Conservation (phyloP, 2,329 filamentous ascomycete genomes). For the Xylaria sp. region DNA sequence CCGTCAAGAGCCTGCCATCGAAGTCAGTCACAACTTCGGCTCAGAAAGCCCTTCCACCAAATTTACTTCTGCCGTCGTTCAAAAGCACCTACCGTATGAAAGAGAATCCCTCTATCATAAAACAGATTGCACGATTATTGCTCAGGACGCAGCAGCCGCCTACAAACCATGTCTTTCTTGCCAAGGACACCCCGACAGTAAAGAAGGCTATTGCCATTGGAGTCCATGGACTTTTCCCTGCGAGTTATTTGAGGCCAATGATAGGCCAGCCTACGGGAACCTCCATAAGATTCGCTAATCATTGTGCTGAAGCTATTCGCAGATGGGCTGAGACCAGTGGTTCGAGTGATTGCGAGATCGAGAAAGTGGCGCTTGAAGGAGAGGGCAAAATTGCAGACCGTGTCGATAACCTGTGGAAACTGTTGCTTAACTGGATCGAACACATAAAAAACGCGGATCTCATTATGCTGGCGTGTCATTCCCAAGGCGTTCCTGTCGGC, state of each 20-base stretch:
- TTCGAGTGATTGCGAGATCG: conserved; percentile 81
- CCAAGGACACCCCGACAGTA: conserved; percentile 75
- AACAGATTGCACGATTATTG: conserved; percentile 70
- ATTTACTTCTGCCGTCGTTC: conserved; percentile 77
- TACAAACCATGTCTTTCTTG: conserved; percentile 77
- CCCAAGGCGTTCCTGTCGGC: conserved; percentile 93
- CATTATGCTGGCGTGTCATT: conserved; percentile 92
- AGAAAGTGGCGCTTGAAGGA: conserved; percentile 93
- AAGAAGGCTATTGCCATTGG: conserved; percentile 92
- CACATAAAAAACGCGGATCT: conserved; percentile 89
- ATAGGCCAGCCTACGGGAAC: conserved; percentile 96
- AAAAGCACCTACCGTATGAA: conserved; percentile 73
- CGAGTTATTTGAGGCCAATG: conserved; percentile 85
- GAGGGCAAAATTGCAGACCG: conserved; percentile 92
- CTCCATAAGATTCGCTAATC: conserved; percentile 90
- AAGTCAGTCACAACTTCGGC: conserved; percentile 50
- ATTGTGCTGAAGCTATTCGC: conserved; percentile 84
- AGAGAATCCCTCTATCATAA: conserved; percentile 75
- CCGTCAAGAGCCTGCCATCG: conserved; percentile 43
- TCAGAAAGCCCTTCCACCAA: conserved; percentile 60
- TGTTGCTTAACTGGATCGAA: conserved; percentile 94
- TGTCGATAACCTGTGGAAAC: conserved; percentile 92
- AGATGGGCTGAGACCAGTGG: conserved; percentile 82
- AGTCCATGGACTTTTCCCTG: conserved; percentile 93
- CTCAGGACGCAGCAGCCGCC: conserved; percentile 66